These are phyloP conservation scores for Pythium chondricola DNA, from an alignment of 352 stramenopile genomes.

Conservation along the genomic window DNA sequence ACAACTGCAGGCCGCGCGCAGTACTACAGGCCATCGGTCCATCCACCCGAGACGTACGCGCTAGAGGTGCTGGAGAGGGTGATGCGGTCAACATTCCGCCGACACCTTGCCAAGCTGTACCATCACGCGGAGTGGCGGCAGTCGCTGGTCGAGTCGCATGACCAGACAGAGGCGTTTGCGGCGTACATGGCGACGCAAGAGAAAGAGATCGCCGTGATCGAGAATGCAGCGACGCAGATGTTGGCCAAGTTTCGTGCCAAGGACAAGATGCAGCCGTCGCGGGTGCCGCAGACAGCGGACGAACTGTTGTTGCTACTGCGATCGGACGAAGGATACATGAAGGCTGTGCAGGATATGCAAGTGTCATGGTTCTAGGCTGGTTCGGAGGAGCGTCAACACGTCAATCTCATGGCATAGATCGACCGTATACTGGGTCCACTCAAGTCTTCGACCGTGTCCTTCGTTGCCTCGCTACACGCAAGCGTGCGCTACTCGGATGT, in stretches of 20 bases:
- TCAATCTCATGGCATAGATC: too few species aligned
- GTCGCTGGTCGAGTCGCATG: constrained; percentile 56
- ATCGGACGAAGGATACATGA: constrained; percentile 6
- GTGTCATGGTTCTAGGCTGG: too few species aligned
- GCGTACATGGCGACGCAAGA: constrained; percentile 60
- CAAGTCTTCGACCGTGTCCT: too few species aligned
- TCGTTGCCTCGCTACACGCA: too few species aligned
- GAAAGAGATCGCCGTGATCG: constrained; percentile 44
- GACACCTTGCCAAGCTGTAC: constrained; percentile 52
- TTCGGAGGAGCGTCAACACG: too few species aligned
- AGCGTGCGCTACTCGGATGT: too few species aligned
- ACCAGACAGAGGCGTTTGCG: constrained; percentile 38
- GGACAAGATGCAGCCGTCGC: constrained; percentile 17
- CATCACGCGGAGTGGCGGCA: constrained; percentile 48
- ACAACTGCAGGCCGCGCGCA: background rate
- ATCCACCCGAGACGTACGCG: constrained; percentile 2
- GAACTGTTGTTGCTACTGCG: constrained; percentile 24
- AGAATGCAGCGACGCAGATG: constrained; percentile 44
- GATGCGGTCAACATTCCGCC: constrained; percentile 47
- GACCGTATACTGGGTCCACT: too few species aligned
- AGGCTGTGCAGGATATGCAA: too few species aligned
- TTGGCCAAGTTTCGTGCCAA: constrained; percentile 54
- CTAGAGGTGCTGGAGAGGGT: constrained; percentile 41
- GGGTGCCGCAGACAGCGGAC: constrained; percentile 24
- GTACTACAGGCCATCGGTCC: constrained; percentile 1